These are phyloP conservation scores for Metarhizium brunneum DNA, from an alignment of 2,329 filamentous ascomycete species.

Conservation along the genomic window DNA sequence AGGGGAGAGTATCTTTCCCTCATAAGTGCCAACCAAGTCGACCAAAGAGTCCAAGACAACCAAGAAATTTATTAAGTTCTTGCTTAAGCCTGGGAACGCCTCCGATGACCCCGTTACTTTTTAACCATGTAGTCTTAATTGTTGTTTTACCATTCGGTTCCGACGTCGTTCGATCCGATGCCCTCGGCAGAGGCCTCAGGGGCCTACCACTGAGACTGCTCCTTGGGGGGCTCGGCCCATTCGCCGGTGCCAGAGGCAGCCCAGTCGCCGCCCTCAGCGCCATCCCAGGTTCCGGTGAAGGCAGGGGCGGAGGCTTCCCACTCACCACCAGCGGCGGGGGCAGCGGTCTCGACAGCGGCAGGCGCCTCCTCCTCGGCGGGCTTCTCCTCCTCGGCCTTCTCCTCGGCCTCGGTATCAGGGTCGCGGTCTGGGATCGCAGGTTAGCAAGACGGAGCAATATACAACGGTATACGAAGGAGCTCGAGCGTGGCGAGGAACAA, in stretches of 20 bases:
- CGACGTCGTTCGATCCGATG: conserved; percentile 4
- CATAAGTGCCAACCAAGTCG: conserved; percentile 73
- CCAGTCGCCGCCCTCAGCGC: conserved; percentile 53
- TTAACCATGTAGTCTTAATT: neutral
- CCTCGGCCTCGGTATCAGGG: conserved; percentile 98
- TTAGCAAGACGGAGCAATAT: neutral
- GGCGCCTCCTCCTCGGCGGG: conserved; percentile 79
- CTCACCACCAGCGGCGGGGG: conserved; percentile 59
- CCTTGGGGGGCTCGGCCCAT: conserved; percentile 55
- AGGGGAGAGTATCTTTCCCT: conserved; percentile 93
- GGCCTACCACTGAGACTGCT: conserved; percentile 40
- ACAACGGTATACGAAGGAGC: neutral
- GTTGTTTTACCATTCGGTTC: conserved; percentile 9
- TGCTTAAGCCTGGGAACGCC: conserved; percentile 3
- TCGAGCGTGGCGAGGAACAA: neutral
- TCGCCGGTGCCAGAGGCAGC: conserved; percentile 55
- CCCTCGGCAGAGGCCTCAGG: conserved; percentile 10
- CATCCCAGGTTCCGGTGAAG: conserved; percentile 54
- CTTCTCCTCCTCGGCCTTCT: conserved; percentile 91
- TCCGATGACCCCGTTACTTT: conserved; percentile 1
- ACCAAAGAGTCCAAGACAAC: conserved; percentile 18
- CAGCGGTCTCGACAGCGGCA: conserved; percentile 69
- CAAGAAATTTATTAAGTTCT: conserved; percentile 5
- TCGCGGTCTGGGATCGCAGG: conserved; percentile 61
- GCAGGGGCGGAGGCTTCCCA: conserved; percentile 76